phyloP scores from a whole-genome alignment of 1,284 basidiomycete genomes.

The Xerocomus nothofagi region DNA sequence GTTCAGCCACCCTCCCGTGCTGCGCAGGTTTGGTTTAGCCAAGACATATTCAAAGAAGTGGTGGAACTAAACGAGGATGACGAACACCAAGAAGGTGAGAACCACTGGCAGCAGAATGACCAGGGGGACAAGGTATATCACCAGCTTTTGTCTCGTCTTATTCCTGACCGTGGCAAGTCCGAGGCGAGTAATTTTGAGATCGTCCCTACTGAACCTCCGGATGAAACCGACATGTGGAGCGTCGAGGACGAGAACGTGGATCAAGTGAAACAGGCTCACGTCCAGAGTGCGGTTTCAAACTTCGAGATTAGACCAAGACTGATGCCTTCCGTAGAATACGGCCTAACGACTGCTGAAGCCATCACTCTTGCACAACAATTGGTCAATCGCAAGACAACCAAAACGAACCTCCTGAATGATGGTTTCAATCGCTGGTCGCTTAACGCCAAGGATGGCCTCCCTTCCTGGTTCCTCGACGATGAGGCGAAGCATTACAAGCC shows the following conservation, averaged over 20 bases:
- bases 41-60: slow-evolving; percentile 80
- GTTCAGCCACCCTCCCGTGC: slow-evolving; percentile 48
- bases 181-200: slow-evolving; percentile 25
- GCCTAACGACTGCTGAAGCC: slow-evolving; percentile 89
- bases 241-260: slow-evolving; percentile 79
- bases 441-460: slow-evolving; percentile 89
- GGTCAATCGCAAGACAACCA: slow-evolving; percentile 90
- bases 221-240: slow-evolving; percentile 78
- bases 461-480: slow-evolving; percentile 97
- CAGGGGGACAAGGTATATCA: slow-evolving; percentile 37
- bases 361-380: slow-evolving; percentile 90
- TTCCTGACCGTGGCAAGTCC: slow-evolving; percentile 25
- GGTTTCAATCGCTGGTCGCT: slow-evolving; percentile 95
- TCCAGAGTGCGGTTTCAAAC: slow-evolving; percentile 58
- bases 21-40: slow-evolving; percentile 90
- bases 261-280: slow-evolving; percentile 66
- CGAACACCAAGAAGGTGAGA: slow-evolving; percentile 34
- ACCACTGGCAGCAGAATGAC: slow-evolving; percentile 34
- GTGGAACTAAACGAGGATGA: slow-evolving; percentile 47
- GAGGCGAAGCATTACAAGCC: slow-evolving; percentile 92
- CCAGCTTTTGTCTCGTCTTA: background rate
- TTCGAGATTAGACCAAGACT: background rate
- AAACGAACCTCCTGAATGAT: slow-evolving; percentile 88
- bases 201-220: slow-evolving; percentile 41
- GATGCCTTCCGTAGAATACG: slow-evolving; percentile 60